A percentile compares a stretch with the other conserved stretches of the same genome.
Evolutionary conservation across 73 alveolate genomes (phyloP).

Genomic region (Urostyla sp.): DNA sequence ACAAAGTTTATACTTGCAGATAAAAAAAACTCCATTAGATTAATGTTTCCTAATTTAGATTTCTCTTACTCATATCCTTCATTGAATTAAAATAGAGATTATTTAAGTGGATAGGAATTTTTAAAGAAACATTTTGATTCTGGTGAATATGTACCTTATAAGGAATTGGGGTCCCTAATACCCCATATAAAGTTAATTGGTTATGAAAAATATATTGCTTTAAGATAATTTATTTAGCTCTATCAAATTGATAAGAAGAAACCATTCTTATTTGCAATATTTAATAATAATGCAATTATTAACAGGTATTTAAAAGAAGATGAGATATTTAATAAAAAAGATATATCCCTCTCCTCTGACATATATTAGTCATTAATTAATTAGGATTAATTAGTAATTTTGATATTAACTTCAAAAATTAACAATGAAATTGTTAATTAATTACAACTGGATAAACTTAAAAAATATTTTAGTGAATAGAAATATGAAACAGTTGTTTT

Average conservation of each 20-base stretch:
- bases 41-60: constrained; percentile 67
- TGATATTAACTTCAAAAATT: not conserved
- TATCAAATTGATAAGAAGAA: not conserved
- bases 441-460: too few species aligned
- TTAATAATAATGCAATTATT: too few species aligned
- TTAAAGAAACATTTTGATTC: constrained; percentile 35
- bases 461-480: not conserved
- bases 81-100: not conserved
- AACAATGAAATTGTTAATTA: not conserved
- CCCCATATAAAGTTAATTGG: constrained; percentile 24
- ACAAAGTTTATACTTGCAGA: not conserved
- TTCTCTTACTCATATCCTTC: constrained; percentile 41
- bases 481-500: not conserved
- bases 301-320: too few species aligned
- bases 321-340: not conserved
- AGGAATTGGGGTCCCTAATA: not conserved
- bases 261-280: not conserved
- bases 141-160: not conserved
- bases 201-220: not conserved
- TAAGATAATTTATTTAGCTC: too few species aligned
- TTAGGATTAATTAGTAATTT: too few species aligned
- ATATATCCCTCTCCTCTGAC: too few species aligned
- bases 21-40: constrained; percentile 20
- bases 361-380: too few species aligned
- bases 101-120: constrained; percentile 1